phyloP scores from a whole-genome alignment of 2,329 filamentous ascomycete species.

The Raffaelea ambrosiae region DNA sequence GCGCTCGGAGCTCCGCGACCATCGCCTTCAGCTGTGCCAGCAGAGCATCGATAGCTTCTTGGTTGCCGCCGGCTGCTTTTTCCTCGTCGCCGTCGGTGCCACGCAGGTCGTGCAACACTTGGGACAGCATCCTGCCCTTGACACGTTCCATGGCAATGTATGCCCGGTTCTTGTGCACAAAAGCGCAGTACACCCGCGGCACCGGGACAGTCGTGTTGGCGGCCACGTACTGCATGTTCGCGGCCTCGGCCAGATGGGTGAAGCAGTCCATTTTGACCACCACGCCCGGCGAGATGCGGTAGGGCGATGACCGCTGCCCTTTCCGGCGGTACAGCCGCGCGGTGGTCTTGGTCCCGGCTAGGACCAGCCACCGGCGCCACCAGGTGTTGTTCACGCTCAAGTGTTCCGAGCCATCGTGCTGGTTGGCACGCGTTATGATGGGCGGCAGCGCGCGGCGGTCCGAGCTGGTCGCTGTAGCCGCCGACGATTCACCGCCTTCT shows the following conservation, averaged over 20 bases:
- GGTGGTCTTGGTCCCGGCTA: background rate
- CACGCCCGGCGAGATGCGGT: too few relatives aligned
- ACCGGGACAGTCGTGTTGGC: constrained; percentile 7
- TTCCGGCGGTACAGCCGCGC: background rate
- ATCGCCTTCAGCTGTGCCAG: constrained; percentile 1
- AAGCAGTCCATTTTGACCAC: background rate
- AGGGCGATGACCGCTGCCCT: background rate
- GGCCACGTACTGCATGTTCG: constrained; percentile 2
- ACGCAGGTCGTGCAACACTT: background rate
- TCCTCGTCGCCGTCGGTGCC: background rate
- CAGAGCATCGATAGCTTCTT: too few relatives aligned
- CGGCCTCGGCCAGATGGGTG: constrained; percentile 1
- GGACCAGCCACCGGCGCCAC: too few relatives aligned
- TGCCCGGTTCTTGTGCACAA: background rate
- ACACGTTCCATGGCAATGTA: constrained; percentile 8
- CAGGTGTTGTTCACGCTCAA: background rate
- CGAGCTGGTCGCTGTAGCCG: too few relatives aligned
- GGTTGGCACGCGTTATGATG: background rate
- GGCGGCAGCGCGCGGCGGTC: too few relatives aligned
- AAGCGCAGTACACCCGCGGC: constrained; percentile 5
- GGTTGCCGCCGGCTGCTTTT: too few relatives aligned
- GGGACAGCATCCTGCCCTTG: background rate
- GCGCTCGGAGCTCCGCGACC: background rate
- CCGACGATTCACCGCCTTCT: too few relatives aligned
- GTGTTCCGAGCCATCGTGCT: background rate